Evolutionary conservation across 176 grass and related monocot genomes (phyloP).

Genomic region (Triticum dicoccoides): DNA sequence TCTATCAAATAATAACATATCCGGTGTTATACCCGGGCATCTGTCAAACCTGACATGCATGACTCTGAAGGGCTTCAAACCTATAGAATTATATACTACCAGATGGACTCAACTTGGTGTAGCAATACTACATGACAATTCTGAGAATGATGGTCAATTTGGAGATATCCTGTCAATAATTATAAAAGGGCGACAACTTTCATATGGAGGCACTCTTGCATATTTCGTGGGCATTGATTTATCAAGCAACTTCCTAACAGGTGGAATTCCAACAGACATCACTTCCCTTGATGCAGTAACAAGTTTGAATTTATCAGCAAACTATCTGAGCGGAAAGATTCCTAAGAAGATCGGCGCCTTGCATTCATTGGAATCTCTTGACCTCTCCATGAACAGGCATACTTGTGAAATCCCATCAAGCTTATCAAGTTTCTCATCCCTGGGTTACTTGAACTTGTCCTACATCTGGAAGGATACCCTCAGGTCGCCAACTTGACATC

Average conservation of each 20-base stretch:
- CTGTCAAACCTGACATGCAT: no score
- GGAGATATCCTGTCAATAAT: not conserved
- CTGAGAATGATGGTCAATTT: no score
- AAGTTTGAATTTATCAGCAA: not conserved
- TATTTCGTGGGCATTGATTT: not conserved
- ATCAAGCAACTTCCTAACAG: not conserved
- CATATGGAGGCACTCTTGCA: not conserved
- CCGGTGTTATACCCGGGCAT: no score
- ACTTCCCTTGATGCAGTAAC: not conserved
- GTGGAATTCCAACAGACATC: not conserved
- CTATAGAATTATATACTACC: no score
- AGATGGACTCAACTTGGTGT: no score
- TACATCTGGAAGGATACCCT: not conserved
- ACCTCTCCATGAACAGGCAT: no score
- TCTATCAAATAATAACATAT: no score
- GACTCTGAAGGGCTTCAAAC: no score
- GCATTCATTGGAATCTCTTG: no score
- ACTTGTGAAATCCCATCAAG: no score
- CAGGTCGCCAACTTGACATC: not conserved
- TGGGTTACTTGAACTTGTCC: not conserved
- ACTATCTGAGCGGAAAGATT: not conserved
- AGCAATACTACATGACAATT: no score
- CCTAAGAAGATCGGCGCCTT: not conserved
- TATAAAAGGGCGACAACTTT: not conserved
- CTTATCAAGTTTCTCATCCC: not conserved